Evolutionary conservation across 331 rosid genomes (phyloP).

Genomic region (Phaseolus coccineus): DNA sequence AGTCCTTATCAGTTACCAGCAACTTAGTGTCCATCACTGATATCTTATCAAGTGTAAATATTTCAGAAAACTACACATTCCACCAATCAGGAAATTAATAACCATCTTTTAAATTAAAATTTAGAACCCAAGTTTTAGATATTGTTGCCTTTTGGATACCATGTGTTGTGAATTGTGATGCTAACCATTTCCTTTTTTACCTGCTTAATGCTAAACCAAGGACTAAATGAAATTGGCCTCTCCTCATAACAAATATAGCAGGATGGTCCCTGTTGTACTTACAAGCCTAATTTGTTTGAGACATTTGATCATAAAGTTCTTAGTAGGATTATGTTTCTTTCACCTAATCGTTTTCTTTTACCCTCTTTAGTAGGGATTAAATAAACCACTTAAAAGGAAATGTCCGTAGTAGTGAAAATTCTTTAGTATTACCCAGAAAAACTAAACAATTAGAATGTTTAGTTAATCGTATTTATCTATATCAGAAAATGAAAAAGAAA

Average conservation of each 20-base stretch:
- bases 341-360: neutral
- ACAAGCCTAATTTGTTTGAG: neutral
- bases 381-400: neutral
- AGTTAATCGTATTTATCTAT: neutral
- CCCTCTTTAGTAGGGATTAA: neutral
- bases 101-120: neutral
- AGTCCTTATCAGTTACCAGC: slow-evolving; percentile 5
- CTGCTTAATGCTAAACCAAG: neutral
- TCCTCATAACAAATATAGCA: neutral
- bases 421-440: neutral
- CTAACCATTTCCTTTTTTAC: neutral
- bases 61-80: neutral
- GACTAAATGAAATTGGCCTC: neutral
- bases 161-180: neutral
- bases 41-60: neutral
- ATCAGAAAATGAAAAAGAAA: neutral
- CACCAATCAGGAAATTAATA: neutral
- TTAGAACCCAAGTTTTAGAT: neutral
- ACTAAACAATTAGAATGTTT: neutral
- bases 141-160: neutral
- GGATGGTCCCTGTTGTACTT: neutral
- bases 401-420: neutral
- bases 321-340: neutral
- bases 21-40: neutral
- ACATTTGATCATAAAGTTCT: neutral